A percentile compares a stretch with the other conserved stretches of the same genome.
phyloP scores from a whole-genome alignment of 2,329 filamentous ascomycete species.

The Aureobasidium lini region DNA sequence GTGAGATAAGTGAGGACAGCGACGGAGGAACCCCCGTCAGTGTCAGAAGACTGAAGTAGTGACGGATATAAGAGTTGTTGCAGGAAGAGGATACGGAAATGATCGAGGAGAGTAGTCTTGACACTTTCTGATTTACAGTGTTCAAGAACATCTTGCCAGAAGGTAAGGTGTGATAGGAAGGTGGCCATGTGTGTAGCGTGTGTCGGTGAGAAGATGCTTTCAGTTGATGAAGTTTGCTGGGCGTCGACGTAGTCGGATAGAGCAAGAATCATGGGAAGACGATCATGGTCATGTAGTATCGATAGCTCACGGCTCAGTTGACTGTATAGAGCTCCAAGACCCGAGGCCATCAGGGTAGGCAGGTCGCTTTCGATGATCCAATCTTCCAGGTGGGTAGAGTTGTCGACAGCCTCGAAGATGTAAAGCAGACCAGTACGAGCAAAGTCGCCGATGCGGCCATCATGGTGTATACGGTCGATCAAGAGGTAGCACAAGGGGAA shows the following conservation, averaged over 20 bases:
- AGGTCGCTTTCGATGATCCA: conserved; percentile 98
- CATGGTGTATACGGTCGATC: conserved; percentile 93
- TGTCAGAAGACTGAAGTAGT: conserved; percentile 89
- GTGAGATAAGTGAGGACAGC: conserved; percentile 90
- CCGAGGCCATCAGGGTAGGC: conserved; percentile 94
- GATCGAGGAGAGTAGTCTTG: conserved; percentile 85
- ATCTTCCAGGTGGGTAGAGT: conserved; percentile 73
- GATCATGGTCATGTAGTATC: conserved; percentile 65
- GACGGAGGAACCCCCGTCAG: conserved; percentile 92
- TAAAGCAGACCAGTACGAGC: conserved; percentile 89
- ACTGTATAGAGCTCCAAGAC: conserved; percentile 71
- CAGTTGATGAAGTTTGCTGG: conserved; percentile 60
- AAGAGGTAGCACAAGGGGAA: conserved; percentile 94
- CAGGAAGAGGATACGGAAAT: conserved; percentile 94
- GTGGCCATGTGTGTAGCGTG: conserved; percentile 85
- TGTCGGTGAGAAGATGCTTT: conserved; percentile 64
- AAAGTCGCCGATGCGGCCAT: conserved; percentile 92
- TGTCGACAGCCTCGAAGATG: conserved; percentile 87
- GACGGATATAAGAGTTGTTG: conserved; percentile 96
- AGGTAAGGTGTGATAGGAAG: conserved; percentile 88
- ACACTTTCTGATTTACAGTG: conserved; percentile 90
- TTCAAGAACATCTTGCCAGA: conserved; percentile 97
- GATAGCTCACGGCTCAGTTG: conserved; percentile 69
- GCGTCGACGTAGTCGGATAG: conserved; percentile 83
- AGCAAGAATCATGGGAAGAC: conserved; percentile 73